Evolutionary conservation across 768 basidiomycete species (phyloP), one percentile per base, ranked within the genome.

Genomic region (Daedaleopsis nitida): DNA sequence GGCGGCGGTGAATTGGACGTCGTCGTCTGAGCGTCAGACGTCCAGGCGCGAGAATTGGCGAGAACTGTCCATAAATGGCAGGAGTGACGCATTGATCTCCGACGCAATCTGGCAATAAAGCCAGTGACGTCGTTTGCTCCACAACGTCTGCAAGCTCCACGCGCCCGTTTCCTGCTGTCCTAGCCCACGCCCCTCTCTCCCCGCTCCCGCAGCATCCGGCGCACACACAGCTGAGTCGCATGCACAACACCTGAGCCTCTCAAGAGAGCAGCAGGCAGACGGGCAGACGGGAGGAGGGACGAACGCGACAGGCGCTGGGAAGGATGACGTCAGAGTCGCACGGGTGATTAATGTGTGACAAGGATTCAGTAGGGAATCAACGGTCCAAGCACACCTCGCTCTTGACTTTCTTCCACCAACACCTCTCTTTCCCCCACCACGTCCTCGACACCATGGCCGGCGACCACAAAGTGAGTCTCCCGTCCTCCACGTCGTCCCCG

Each of bases 401-500:
- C 62, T 63, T 63, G 35, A 51, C 62, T 59, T 59, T 64, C 62
- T 57, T 52, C 58, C 57, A 64, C 61, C 63, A 63, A 57, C 65
- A 51, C 27, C 27, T 32, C 27, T 32, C 27, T 32, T 45, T 58
- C 21, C 56, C 60, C 39, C n/a, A 57, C 34, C 51, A 48, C 57
- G 55, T 64, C 39, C 52, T 59, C 59, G 34, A 37, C 52, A 48
- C 62, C 62, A 72, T 72, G 71, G 71, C 71, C 59, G 71, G 71
- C 61, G 71, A 72, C 63, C 71, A 72, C 70, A 72, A 72, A 60
- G 70, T 72, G 38, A 34, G 68, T 59, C 50, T 55, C 19, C 27
- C 66, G 56, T 24, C 59, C 60, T 55, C 55, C 57, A 3, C 37
- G 43, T 11, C 60, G 21, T 44, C 35, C 58, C 10, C 54, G 34